These are phyloP conservation scores for Helotiales sp. DNA, from an alignment of 2,329 filamentous ascomycete species.

Conservation along the genomic window DNA sequence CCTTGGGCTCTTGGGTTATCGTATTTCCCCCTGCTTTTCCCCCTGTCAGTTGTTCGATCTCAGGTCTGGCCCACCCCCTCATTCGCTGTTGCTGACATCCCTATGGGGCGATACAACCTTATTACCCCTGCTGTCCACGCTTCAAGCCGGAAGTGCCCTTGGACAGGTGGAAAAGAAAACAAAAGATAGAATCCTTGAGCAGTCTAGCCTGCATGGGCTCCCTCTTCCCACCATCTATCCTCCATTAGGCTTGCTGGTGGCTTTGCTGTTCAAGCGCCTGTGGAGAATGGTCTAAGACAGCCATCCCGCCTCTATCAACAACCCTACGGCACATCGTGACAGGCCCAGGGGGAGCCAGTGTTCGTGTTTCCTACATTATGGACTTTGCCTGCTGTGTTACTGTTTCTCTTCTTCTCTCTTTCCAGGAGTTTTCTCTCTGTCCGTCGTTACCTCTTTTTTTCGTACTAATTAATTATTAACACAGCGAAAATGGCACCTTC, in stretches of 20 bases:
- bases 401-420: neutral
- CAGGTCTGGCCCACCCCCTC: neutral
- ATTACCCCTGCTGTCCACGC: neutral
- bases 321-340: conserved; percentile 11
- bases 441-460: conserved; percentile 13
- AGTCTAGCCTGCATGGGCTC: conserved; percentile 2
- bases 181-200: neutral
- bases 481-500: conserved; percentile 25
- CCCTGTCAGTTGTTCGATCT: neutral
- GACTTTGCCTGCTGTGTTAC: conserved; percentile 11
- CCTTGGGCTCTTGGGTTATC: neutral
- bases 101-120: conserved; percentile 7
- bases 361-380: conserved; percentile 15
- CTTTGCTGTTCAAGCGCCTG: conserved; percentile 14
- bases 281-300: conserved; percentile 20
- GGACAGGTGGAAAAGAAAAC: neutral
- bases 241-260: neutral
- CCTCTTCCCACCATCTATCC: neutral
- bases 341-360: conserved; percentile 2
- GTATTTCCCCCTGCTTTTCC: neutral
- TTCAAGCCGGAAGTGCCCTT: neutral
- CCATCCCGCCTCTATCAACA: conserved; percentile 3
- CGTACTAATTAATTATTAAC: conserved; percentile 11
- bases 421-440: conserved; percentile 12
- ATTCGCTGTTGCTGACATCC: neutral